phyloP scores from a whole-genome alignment of 306 rosid species.

The Calophaca sinica region DNA sequence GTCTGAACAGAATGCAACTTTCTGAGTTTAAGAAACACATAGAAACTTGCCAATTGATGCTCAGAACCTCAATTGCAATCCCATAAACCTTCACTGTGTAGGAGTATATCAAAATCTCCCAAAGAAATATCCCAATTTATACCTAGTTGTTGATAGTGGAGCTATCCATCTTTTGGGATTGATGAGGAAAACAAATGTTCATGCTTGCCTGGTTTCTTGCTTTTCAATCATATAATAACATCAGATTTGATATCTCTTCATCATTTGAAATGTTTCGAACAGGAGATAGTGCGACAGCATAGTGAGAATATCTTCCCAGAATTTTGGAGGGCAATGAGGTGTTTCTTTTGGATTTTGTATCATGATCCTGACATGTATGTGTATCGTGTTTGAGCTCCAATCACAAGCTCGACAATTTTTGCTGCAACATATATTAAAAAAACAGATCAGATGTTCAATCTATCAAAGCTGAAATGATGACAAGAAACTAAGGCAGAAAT shows the following conservation, averaged over 20 bases:
- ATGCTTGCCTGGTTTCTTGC: conserved; percentile 1
- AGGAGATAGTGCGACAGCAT: conserved; percentile 26
- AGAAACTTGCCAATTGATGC: conserved; percentile 1
- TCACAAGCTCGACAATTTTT: conserved; percentile 80
- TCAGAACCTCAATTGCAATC: conserved; percentile 30
- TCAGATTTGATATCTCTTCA: conserved; percentile 20
- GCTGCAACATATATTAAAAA: conserved; percentile 53
- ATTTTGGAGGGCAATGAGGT: conserved; percentile 35
- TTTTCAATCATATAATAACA: conserved; percentile 23
- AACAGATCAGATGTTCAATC: conserved; percentile 2
- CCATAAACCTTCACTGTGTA: conserved; percentile 1
- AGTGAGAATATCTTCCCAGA: conserved; percentile 35
- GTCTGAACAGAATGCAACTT: conserved; percentile 29
- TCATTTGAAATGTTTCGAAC: conserved; percentile 29
- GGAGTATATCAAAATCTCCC: conserved; percentile 45
- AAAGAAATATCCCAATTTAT: conserved; percentile 28
- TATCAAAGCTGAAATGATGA: conserved; percentile 9
- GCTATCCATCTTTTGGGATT: conserved; percentile 38
- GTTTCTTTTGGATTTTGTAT: conserved; percentile 37
- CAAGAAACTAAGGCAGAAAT: conserved; percentile 27
- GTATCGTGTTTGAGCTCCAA: conserved; percentile 93
- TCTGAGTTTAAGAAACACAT: conserved; percentile 1
- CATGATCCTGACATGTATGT: conserved; percentile 90
- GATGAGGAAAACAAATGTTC: neutral
- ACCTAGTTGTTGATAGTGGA: conserved; percentile 33